phyloP scores from a whole-genome alignment of 202 grass and related monocot species.

The Brachypodium distachyon region DNA sequence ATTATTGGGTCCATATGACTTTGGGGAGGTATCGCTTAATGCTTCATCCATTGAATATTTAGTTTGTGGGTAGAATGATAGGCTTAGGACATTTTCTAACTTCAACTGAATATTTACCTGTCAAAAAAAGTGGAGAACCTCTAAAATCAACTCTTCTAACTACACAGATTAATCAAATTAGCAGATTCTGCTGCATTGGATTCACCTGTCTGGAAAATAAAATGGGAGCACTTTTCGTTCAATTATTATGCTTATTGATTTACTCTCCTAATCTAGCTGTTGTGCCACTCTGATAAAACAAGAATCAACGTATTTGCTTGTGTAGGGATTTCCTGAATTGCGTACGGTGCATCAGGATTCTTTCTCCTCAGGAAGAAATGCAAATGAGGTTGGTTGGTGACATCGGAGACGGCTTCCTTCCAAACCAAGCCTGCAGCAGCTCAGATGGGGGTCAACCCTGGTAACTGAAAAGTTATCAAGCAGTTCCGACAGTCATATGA shows the following conservation, averaged over 20 bases:
- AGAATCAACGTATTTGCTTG: not conserved
- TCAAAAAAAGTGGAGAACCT: not conserved
- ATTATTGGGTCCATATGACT: not conserved
- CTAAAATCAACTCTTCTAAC: not conserved
- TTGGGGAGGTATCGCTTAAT: not conserved
- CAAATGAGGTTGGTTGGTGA: conserved; percentile 62
- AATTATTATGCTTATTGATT: not conserved
- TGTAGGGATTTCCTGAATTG: conserved; percentile 82
- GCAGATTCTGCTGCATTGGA: not conserved
- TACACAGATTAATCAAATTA: not conserved
- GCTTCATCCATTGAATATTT: not conserved
- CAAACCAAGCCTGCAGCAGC: conserved; percentile 69
- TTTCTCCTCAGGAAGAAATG: conserved; percentile 79
- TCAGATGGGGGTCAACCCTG: conserved; percentile 59
- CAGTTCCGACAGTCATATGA: not conserved
- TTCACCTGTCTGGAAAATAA: not conserved
- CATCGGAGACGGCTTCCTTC: conserved; percentile 35
- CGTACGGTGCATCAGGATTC: conserved; percentile 71
- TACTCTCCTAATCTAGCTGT: not conserved
- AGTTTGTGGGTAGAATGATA: not conserved
- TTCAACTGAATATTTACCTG: conserved; percentile 5
- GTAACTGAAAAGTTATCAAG: conserved; percentile 13
- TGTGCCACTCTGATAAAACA: not conserved
- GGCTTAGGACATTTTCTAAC: not conserved
- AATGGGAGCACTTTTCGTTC: not conserved